Percentiles rank a stretch among this genome's conserved stretches.
Evolutionary conservation across 805 yeast species (phyloP).

Genomic region (Barnettozyma pratensis): DNA sequence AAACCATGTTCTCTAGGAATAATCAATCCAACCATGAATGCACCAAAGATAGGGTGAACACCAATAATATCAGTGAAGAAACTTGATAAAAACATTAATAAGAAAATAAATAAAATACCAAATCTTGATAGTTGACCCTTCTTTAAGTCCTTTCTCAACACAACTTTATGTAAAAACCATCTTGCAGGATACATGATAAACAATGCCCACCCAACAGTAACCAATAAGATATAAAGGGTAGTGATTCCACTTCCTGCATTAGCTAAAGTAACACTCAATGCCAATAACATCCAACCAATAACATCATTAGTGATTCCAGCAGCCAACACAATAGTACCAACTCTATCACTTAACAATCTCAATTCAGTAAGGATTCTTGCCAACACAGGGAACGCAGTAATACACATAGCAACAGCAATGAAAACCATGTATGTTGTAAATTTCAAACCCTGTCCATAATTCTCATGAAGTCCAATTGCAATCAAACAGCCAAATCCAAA

Average conservation of each 20-base stretch:
- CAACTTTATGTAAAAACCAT: constrained; percentile 38
- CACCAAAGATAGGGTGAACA: constrained; percentile 84
- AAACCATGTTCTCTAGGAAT: constrained; percentile 74
- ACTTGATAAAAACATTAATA: constrained; percentile 58
- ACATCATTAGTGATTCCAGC: constrained; percentile 81
- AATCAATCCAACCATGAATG: constrained; percentile 70
- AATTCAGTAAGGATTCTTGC: constrained; percentile 75
- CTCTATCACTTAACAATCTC: constrained; percentile 63
- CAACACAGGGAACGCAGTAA: constrained; percentile 81
- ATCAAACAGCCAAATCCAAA: constrained; percentile 75
- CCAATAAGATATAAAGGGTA: constrained; percentile 62
- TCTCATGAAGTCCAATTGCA: constrained; percentile 60
- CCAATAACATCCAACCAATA: constrained; percentile 76
- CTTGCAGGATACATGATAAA: constrained; percentile 55
- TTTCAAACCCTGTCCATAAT: constrained; percentile 42
- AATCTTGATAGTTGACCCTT: constrained; percentile 59
- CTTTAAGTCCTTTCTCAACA: constrained; percentile 46
- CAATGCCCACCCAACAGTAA: constrained; percentile 66
- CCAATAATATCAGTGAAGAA: constrained; percentile 82
- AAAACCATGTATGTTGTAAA: constrained; percentile 77
- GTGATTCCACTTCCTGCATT: constrained; percentile 64
- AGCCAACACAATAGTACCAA: constrained; percentile 68
- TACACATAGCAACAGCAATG: constrained; percentile 77
- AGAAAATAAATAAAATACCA: constrained; percentile 49
- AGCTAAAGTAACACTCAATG: constrained; percentile 70